Evolutionary conservation across 1,284 basidiomycete genomes (phyloP).

Genomic region (Pseudozyma sp.): DNA sequence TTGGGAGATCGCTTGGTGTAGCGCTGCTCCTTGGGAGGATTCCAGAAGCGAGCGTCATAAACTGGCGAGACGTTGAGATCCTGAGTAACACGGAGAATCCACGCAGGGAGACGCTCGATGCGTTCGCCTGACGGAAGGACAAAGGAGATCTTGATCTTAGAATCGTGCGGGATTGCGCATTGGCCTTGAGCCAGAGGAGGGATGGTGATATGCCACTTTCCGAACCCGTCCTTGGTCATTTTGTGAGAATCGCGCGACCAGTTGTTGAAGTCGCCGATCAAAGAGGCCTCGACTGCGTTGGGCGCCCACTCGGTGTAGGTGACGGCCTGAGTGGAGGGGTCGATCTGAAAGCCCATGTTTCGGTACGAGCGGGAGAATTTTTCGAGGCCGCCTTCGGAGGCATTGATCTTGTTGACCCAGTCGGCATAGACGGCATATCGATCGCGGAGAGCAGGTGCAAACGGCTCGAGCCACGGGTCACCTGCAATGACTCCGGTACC

Average conservation of each 20-base stretch:
- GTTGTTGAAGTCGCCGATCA: slow-evolving; percentile 95
- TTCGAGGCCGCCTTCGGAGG: slow-evolving; percentile 77
- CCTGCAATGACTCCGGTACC: slow-evolving; percentile 59
- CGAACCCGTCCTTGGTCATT: slow-evolving; percentile 90
- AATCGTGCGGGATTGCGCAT: slow-evolving; percentile 90
- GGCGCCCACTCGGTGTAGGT: slow-evolving; percentile 96
- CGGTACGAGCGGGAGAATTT: slow-evolving; percentile 87
- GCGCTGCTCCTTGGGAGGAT: slow-evolving; percentile 78
- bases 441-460: slow-evolving; percentile 52
- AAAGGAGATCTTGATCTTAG: slow-evolving; percentile 79
- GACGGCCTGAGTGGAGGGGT: slow-evolving; percentile 76
- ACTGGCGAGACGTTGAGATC: slow-evolving; percentile 88
- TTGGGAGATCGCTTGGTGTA: slow-evolving; percentile 86
- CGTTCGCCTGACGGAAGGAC: slow-evolving; percentile 81
- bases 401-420: slow-evolving; percentile 54
- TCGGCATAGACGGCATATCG: slow-evolving; percentile 53
- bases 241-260: slow-evolving; percentile 82
- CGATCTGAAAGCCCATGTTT: slow-evolving; percentile 83
- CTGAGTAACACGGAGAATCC: slow-evolving; percentile 95
- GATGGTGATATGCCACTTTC: slow-evolving; percentile 89
- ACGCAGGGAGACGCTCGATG: slow-evolving; percentile 90
- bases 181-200: slow-evolving; percentile 73
- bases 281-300: slow-evolving; percentile 81
- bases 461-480: slow-evolving; percentile 67
- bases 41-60: slow-evolving; percentile 99